Conservation (phyloP, 306 rosid species). For the Ormosia semicastrata region DNA sequence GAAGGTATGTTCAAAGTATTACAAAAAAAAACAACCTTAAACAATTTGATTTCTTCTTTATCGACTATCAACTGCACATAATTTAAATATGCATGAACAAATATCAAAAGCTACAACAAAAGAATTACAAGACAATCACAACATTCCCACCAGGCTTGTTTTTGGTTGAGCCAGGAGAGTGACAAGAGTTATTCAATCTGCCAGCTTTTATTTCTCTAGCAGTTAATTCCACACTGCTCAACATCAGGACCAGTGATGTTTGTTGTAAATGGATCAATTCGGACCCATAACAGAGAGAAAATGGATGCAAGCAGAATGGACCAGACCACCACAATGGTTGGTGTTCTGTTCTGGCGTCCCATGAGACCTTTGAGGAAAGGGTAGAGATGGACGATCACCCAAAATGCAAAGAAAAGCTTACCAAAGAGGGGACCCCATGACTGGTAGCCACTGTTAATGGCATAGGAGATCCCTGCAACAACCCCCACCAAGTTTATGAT, state of each 20-base stretch:
- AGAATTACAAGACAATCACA: constrained; percentile 25
- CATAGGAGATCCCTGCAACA: constrained; percentile 85
- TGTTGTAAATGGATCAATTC: constrained; percentile 78
- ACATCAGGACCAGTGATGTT: constrained; percentile 75
- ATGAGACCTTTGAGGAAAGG: constrained; percentile 95
- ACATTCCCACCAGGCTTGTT: constrained; percentile 17
- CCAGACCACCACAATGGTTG: constrained; percentile 88
- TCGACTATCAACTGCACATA: constrained; percentile 42
- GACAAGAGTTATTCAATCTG: constrained; percentile 5
- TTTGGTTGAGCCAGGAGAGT: constrained; percentile 23
- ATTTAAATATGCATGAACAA: constrained; percentile 29
- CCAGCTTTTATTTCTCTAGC: constrained; percentile 42
- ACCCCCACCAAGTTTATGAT: constrained; percentile 87
- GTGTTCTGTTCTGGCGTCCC: constrained; percentile 92
- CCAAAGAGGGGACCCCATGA: constrained; percentile 98
- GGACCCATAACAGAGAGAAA: constrained; percentile 84
- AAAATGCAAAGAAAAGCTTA: constrained; percentile 89
- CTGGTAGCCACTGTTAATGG: constrained; percentile 86
- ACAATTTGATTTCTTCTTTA: constrained; percentile 32
- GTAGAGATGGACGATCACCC: constrained; percentile 91
- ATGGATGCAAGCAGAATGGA: constrained; percentile 85
- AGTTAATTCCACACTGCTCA: constrained; percentile 85
- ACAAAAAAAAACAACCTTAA: constrained; percentile 29
- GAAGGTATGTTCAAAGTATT: constrained; percentile 26
- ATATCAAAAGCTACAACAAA: constrained; percentile 8